phyloP scores from a whole-genome alignment of 192 early-diverging fungal genomes.

The Gamsiella multidivaricata region DNA sequence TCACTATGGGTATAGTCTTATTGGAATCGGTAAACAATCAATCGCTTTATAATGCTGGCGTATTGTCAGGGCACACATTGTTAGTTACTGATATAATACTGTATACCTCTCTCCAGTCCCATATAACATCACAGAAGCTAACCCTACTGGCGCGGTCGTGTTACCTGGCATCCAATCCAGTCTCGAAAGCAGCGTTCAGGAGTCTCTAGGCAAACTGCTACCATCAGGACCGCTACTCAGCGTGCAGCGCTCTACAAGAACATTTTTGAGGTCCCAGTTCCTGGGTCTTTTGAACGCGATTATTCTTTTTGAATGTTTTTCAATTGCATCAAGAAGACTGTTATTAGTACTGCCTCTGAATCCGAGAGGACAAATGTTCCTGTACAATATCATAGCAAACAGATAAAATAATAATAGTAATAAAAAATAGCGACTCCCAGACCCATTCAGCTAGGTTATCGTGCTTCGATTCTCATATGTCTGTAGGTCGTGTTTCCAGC shows the following conservation, averaged over 20 bases:
- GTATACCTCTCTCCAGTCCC: slow-evolving; percentile 1
- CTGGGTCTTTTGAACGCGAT: too few species aligned
- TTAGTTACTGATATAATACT: neutral
- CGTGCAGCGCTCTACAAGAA: neutral
- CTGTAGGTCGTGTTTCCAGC: too few species aligned
- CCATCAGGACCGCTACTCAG: neutral
- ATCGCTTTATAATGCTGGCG: neutral
- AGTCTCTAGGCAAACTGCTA: slow-evolving; percentile 4
- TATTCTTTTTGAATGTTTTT: too few species aligned
- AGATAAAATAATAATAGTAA: too few species aligned
- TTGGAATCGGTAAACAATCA: slow-evolving; percentile 36
- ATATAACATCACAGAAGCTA: slow-evolving; percentile 28
- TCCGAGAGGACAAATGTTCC: too few species aligned
- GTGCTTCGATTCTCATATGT: too few species aligned
- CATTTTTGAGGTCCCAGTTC: too few species aligned
- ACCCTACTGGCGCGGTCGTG: slow-evolving; percentile 10
- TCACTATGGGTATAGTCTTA: slow-evolving; percentile 29
- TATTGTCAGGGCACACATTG: neutral
- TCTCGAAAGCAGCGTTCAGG: slow-evolving; percentile 9
- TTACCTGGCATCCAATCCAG: slow-evolving; percentile 13
- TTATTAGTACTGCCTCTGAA: too few species aligned
- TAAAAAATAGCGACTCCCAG: too few species aligned
- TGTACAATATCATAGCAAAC: too few species aligned
- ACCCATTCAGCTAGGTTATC: too few species aligned
- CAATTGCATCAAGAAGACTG: too few species aligned